A percentile compares a stretch with the other conserved stretches of the same genome.
Evolutionary conservation across 306 rosid species (phyloP).

Genomic region (Crotalaria pallida): DNA sequence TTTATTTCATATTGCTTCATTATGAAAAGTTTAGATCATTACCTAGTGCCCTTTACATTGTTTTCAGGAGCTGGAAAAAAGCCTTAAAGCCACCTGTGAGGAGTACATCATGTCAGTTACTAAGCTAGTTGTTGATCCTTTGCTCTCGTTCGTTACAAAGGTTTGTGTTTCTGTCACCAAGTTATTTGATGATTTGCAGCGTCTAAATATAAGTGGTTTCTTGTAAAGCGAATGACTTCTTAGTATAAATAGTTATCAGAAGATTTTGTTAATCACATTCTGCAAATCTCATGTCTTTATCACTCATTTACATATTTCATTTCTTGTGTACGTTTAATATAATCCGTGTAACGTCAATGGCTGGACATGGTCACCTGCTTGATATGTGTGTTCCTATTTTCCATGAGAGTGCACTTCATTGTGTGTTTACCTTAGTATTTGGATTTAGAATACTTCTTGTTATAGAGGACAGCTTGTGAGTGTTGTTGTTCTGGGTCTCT

Average conservation of each 20-base stretch:
- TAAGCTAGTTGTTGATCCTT: conserved; percentile 94
- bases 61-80: conserved; percentile 89
- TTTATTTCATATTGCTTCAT: conserved; percentile 1
- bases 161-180: conserved; percentile 36
- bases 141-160: conserved; percentile 98
- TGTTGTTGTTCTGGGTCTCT: not conserved
- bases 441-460: not conserved
- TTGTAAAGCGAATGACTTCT: not conserved
- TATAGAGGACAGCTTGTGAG: not conserved
- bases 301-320: conserved; percentile 13
- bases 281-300: not conserved
- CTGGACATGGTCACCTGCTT: not conserved
- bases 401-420: not conserved
- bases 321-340: not conserved
- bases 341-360: not conserved
- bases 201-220: conserved; percentile 1
- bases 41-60: conserved; percentile 13
- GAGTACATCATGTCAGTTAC: conserved; percentile 97
- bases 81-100: conserved; percentile 93
- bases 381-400: not conserved
- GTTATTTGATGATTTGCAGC: conserved; percentile 1
- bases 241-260: not conserved
- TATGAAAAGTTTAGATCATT: not conserved
- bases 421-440: not conserved
- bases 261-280: not conserved